Base-by-base conservation (phyloP, 371 early-diverging fungal species). In the Coemansia sp. region DNA sequence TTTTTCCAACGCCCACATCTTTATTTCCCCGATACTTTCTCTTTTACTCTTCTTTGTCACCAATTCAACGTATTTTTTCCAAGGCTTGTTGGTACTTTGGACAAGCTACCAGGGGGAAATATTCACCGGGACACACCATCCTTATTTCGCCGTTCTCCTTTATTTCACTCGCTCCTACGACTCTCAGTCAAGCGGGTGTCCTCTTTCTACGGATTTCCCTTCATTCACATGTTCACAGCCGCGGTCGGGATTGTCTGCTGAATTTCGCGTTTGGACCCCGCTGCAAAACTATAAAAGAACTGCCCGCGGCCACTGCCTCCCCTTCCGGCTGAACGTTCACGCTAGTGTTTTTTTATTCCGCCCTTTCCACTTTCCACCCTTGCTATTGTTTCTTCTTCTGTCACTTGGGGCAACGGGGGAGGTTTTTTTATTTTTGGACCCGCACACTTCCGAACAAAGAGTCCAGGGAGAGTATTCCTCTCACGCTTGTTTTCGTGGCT, bases 1-100 rank as follows among this genome's bases (percentile, higher is more conserved):
- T 16, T 39, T 54, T 51, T 32, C 31, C 26, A 50, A 31, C 30
- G 50, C 50, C 51, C 51, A 32, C 54, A 38, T 54, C 39, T 54
- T 38, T 54, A 20, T 50, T 50, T 54, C 54, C 39, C 36, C 20
- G 2, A 9, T 54, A 8, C 35, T 38, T 54, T 54, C 20, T 26
- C 54, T n/a, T 26, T 36, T 10, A 35, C 36, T n/a, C 20, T n/a
- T 54, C 31, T 31, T 54, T 35, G n/a, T 36, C 16, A 35, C 16
- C 16, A 54, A 54, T 54, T 54, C 54, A 51, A 26, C 34, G 16
- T 13, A 6, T 34, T 45, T 42, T 4, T 31, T 30, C 11, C 41
- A 9, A 13, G 14, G 9, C 14, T 49, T 49, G n/a, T n/a, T 51
- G 34, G 31, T 32, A 35, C 51, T 34, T 32, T 50, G 40, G 41